Conservation (phyloP, 495 filamentous ascomycete genomes). For the Penicillium lividum region DNA sequence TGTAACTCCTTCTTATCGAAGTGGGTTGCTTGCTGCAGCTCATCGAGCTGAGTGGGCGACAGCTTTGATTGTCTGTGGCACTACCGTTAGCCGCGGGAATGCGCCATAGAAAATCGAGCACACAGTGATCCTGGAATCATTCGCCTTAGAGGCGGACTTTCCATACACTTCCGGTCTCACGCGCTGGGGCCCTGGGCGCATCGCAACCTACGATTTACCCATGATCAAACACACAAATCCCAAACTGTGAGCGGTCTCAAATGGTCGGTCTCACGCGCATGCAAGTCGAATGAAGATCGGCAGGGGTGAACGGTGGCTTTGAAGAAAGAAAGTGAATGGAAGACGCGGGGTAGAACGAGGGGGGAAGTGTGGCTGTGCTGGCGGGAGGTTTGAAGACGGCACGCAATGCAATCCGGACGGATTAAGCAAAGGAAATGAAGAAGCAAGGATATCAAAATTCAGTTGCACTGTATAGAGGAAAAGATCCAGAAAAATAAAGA, state of each 20-base stretch:
- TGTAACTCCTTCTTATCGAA: slow-evolving; percentile 99
- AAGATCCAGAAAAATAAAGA: slow-evolving; percentile 1
- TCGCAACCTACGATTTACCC: slow-evolving; percentile 48
- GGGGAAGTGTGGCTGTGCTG: slow-evolving; percentile 26
- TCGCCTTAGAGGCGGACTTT: not conserved
- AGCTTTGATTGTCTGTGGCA: slow-evolving; percentile 81
- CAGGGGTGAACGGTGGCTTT: slow-evolving; percentile 5
- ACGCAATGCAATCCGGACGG: not conserved
- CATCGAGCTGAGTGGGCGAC: slow-evolving; percentile 87
- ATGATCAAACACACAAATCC: slow-evolving; percentile 30
- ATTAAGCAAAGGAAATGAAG: slow-evolving; percentile 4
- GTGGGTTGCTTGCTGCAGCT: slow-evolving; percentile 93
- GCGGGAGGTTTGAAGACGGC: slow-evolving; percentile 8
- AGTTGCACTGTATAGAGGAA: not conserved
- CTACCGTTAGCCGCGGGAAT: not conserved
- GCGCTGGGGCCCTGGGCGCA: slow-evolving; percentile 4
- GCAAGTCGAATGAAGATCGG: slow-evolving; percentile 13
- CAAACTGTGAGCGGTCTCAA: slow-evolving; percentile 1
- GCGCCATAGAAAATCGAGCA: not conserved
- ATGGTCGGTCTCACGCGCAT: slow-evolving; percentile 8
- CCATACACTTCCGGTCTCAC: slow-evolving; percentile 1
- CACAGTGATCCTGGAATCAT: not conserved
- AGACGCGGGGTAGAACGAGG: slow-evolving; percentile 31
- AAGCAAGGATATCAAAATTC: not conserved
- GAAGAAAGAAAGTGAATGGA: slow-evolving; percentile 7